A percentile compares a stretch with the other conserved stretches of the same genome.
Evolutionary conservation across 441 rosid species (phyloP).

Genomic region (Dalechampia spathulata): DNA sequence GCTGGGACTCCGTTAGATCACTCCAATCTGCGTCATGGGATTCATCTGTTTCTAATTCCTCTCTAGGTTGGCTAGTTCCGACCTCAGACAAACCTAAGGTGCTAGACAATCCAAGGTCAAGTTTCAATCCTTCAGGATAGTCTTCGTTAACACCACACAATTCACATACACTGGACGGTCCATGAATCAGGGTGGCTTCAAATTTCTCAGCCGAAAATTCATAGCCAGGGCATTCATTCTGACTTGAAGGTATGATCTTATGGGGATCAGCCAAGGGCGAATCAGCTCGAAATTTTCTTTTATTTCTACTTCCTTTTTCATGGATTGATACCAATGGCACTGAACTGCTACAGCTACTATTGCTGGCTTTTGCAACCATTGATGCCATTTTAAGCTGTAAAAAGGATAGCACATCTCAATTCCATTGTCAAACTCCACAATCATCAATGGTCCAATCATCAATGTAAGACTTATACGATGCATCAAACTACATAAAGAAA

Average conservation of each 20-base stretch:
- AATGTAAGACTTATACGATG: slow-evolving; percentile 6
- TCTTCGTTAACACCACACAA: slow-evolving; percentile 42
- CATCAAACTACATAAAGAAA: background rate
- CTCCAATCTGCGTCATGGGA: slow-evolving; percentile 78
- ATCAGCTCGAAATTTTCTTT: slow-evolving; percentile 85
- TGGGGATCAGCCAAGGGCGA: slow-evolving; percentile 47
- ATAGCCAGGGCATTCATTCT: slow-evolving; percentile 49
- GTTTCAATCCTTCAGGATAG: slow-evolving; percentile 45
- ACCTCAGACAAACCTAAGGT: slow-evolving; percentile 31
- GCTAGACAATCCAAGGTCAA: slow-evolving; percentile 53
- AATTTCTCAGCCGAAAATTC: slow-evolving; percentile 71
- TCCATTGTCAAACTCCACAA: slow-evolving; percentile 14
- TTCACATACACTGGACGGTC: slow-evolving; percentile 37
- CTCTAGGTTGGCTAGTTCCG: slow-evolving; percentile 33
- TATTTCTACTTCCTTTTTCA: slow-evolving; percentile 83
- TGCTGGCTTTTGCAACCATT: slow-evolving; percentile 48
- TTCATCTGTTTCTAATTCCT: slow-evolving; percentile 41
- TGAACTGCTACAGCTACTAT: slow-evolving; percentile 32
- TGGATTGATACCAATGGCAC: slow-evolving; percentile 44
- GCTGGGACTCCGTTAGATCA: slow-evolving; percentile 63
- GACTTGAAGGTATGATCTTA: slow-evolving; percentile 34
- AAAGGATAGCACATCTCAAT: slow-evolving; percentile 5
- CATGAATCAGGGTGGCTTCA: slow-evolving; percentile 36
- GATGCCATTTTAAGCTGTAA: slow-evolving; percentile 53
- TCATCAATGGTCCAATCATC: slow-evolving; percentile 9